phyloP scores from a whole-genome alignment of 805 yeast genomes.

The Nematodospora valgi region DNA sequence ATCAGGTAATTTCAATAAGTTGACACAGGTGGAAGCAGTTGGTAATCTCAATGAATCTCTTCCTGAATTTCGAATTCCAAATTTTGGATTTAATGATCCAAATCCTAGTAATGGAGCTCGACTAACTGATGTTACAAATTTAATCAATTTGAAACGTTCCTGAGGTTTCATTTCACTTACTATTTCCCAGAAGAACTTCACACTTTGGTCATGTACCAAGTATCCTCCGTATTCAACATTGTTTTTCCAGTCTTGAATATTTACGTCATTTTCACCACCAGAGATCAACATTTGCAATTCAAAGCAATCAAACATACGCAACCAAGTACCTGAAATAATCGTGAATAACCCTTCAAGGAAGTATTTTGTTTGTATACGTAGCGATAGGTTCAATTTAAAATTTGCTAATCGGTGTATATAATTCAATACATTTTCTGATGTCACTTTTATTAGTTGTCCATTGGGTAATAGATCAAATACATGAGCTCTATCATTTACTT shows the following conservation, averaged over 20 bases:
- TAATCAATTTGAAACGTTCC: constrained; percentile 65
- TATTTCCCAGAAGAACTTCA: constrained; percentile 70
- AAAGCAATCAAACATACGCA: constrained; percentile 76
- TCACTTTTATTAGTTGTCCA: constrained; percentile 60
- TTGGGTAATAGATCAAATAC: constrained; percentile 52
- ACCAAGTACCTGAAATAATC: constrained; percentile 71
- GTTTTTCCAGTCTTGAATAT: constrained; percentile 62
- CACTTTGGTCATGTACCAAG: constrained; percentile 51
- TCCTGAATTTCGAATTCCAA: constrained; percentile 77
- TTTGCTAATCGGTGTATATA: constrained; percentile 77
- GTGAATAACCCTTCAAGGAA: constrained; percentile 70
- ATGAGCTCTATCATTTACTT: constrained; percentile 32
- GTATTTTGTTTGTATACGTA: constrained; percentile 54
- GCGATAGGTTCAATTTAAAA: constrained; percentile 66
- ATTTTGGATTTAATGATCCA: constrained; percentile 64
- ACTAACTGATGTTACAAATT: constrained; percentile 90
- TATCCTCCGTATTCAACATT: constrained; percentile 70
- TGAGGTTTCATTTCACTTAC: constrained; percentile 60
- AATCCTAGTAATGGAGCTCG: constrained; percentile 91
- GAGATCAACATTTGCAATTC: constrained; percentile 84
- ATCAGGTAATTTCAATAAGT: constrained; percentile 80
- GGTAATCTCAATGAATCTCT: constrained; percentile 61
- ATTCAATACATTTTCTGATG: constrained; percentile 56
- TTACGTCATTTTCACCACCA: constrained; percentile 70
- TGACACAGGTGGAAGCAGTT: constrained; percentile 91